Evolutionary conservation across 2,329 filamentous ascomycete genomes (phyloP).

Genomic region (Coleophoma cylindrospora): DNA sequence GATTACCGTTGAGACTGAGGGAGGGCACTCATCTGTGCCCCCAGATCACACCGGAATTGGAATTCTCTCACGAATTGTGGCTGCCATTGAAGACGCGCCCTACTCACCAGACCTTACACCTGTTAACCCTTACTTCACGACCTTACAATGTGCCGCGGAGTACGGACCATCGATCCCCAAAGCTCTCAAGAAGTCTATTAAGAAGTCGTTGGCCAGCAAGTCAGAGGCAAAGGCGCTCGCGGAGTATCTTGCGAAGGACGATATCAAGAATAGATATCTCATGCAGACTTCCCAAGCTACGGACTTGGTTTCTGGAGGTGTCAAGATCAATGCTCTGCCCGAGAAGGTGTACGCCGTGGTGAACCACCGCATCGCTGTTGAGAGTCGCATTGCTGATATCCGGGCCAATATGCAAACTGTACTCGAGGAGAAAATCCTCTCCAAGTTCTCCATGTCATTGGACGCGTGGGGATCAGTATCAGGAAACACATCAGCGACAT

Average conservation of each 20-base stretch:
- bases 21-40: conserved; percentile 56
- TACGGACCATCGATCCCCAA: conserved; percentile 9
- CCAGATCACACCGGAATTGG: conserved; percentile 66
- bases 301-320: conserved; percentile 47
- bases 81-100: conserved; percentile 53
- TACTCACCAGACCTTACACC: conserved; percentile 43
- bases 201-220: conserved; percentile 11
- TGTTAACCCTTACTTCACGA: conserved; percentile 13
- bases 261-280: conserved; percentile 35
- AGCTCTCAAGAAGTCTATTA: conserved; percentile 11
- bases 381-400: conserved; percentile 9
- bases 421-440: conserved; percentile 41
- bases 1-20: conserved; percentile 49
- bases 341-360: conserved; percentile 46
- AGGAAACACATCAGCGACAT: conserved; percentile 11
- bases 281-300: conserved; percentile 54
- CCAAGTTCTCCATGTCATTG: conserved; percentile 21
- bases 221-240: conserved; percentile 12
- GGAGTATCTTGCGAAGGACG: conserved; percentile 9
- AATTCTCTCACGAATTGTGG: conserved; percentile 61
- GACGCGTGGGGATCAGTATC: conserved; percentile 37
- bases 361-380: conserved; percentile 45
- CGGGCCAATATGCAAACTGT: conserved; percentile 37
- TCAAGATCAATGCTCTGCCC: conserved; percentile 54
- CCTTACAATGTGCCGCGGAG: conserved; percentile 15